These are phyloP conservation scores for Heliosperma pusillum DNA, from an alignment of 148 eudicot species.

Conservation along the genomic window DNA sequence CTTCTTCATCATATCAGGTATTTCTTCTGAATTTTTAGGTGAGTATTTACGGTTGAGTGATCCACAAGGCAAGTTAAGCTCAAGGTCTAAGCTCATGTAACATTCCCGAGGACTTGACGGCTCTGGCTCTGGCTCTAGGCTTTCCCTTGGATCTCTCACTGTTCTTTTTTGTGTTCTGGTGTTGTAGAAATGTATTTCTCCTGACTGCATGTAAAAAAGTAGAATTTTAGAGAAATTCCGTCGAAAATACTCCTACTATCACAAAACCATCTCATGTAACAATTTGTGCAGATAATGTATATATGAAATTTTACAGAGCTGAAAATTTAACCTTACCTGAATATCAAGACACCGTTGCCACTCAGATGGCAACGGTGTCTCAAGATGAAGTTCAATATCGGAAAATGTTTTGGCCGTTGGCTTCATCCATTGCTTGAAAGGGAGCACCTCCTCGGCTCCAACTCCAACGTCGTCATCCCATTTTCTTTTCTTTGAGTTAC, in stretches of 20 bases:
- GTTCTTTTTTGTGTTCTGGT: conserved; percentile 72
- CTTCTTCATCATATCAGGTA: conserved; percentile 3
- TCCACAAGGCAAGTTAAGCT: conserved; percentile 78
- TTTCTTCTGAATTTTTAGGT: conserved; percentile 18
- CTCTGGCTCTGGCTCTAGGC: neutral
- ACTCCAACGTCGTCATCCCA: conserved; percentile 29
- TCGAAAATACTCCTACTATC: neutral
- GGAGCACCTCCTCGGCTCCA: conserved; percentile 21
- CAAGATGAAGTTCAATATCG: conserved; percentile 41
- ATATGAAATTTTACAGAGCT: neutral
- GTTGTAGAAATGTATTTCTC: conserved; percentile 73
- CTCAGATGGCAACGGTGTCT: conserved; percentile 63
- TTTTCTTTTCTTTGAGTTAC: conserved; percentile 54
- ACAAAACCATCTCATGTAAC: neutral
- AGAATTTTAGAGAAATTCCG: neutral
- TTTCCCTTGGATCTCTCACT: conserved; percentile 54
- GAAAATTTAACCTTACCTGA: conserved; percentile 45
- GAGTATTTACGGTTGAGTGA: conserved; percentile 26
- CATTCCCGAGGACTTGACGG: conserved; percentile 33
- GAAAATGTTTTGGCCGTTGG: conserved; percentile 28
- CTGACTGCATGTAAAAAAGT: conserved; percentile 45
- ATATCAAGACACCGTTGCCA: conserved; percentile 92
- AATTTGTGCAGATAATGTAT: neutral
- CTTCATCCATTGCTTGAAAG: conserved; percentile 27
- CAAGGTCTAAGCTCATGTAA: conserved; percentile 80